A percentile compares a stretch with the other conserved stretches of the same genome.
These are phyloP conservation scores for Cyanodermella asteris DNA, from an alignment of 2,329 filamentous ascomycete species.

Conservation along the genomic window DNA sequence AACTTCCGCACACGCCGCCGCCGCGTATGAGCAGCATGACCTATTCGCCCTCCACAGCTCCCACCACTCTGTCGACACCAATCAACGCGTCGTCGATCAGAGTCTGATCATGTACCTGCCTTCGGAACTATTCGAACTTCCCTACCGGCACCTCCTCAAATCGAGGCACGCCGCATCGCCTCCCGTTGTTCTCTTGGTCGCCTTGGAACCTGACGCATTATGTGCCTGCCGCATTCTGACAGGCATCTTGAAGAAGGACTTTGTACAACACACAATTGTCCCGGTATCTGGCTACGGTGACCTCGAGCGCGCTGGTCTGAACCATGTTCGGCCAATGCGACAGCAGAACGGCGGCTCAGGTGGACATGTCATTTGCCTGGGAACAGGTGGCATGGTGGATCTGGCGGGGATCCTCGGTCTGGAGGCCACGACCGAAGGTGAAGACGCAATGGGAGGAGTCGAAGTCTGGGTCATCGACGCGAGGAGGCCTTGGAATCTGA, in stretches of 20 bases:
- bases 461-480: conserved; percentile 91
- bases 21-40: too few species aligned
- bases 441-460: conserved; percentile 50
- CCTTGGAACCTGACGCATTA: conserved; percentile 84
- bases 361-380: conserved; percentile 76
- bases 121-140: conserved; percentile 65
- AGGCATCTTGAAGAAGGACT: conserved; percentile 84
- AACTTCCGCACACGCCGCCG: too few species aligned
- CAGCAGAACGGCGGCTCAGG: conserved; percentile 63
- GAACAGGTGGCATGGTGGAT: conserved; percentile 80
- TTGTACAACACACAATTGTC: conserved; percentile 92
- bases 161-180: conserved; percentile 77
- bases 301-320: conserved; percentile 54
- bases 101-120: conserved; percentile 68
- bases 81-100: neutral
- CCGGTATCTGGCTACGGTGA: conserved; percentile 85
- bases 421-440: conserved; percentile 43
- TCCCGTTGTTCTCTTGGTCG: conserved; percentile 75
- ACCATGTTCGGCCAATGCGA: conserved; percentile 71
- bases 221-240: conserved; percentile 91
- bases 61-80: too few species aligned
- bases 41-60: too few species aligned
- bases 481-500: conserved; percentile 80
- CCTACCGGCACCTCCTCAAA: conserved; percentile 73
- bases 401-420: conserved; percentile 60